These are phyloP conservation scores for Cerrena zonata DNA, from an alignment of 1,284 basidiomycete species.

Conservation along the genomic window DNA sequence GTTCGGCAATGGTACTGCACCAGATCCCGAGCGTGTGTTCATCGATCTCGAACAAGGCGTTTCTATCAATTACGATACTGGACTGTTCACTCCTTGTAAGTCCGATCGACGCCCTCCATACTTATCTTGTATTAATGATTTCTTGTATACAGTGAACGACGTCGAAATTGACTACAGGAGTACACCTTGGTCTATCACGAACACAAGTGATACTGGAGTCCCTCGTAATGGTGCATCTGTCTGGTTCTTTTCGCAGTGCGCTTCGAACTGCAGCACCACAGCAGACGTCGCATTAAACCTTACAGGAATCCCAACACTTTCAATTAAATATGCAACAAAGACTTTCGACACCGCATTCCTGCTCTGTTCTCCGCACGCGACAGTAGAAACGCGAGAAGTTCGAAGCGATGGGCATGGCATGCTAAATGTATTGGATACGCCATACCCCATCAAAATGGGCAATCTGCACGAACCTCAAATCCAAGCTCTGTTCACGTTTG, in stretches of 20 bases:
- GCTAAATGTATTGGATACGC: neutral
- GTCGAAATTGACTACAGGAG: neutral
- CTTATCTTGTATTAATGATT: no score
- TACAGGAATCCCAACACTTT: slow-evolving; percentile 1
- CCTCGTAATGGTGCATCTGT: neutral
- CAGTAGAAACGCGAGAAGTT: slow-evolving; percentile 3
- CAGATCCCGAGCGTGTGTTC: no score
- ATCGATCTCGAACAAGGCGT: no score
- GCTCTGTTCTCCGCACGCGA: slow-evolving; percentile 1
- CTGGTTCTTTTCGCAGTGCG: neutral
- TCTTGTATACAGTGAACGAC: neutral
- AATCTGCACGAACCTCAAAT: slow-evolving; percentile 5
- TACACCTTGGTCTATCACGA: neutral
- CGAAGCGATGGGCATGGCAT: slow-evolving; percentile 2
- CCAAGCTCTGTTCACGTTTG: neutral
- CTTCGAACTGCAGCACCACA: neutral
- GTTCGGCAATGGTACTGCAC: no score
- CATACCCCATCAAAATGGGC: neutral
- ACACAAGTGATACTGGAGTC: neutral
- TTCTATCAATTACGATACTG: no score
- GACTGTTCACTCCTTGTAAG: no score
- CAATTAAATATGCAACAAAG: neutral
- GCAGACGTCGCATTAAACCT: slow-evolving; percentile 1
- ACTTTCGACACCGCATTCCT: slow-evolving; percentile 1
- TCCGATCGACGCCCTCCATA: no score